A percentile compares a stretch with the other conserved stretches of the same genome.
Conservation (phyloP, 1,284 basidiomycete species). For the Anthracocystis panici-leucophaei region DNA sequence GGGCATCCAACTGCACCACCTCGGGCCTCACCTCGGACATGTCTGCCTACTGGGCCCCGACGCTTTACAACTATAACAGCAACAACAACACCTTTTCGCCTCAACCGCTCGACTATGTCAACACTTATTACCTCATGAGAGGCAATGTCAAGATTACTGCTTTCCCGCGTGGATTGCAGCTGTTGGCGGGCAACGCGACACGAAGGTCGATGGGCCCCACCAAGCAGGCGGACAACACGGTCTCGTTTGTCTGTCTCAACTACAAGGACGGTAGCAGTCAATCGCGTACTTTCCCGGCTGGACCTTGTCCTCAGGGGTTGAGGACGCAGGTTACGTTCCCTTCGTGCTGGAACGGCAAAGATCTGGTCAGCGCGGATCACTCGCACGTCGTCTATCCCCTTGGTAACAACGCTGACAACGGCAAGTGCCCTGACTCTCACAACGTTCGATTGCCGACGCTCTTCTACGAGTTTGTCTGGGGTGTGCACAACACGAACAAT, state of each 20-base stretch:
- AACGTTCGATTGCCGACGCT: slow-evolving; percentile 73
- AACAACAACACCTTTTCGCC: slow-evolving; percentile 45
- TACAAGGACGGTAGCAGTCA: slow-evolving; percentile 61
- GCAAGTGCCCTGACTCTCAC: slow-evolving; percentile 72
- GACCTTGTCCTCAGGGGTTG: slow-evolving; percentile 67
- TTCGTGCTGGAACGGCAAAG: slow-evolving; percentile 74
- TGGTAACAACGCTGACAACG: slow-evolving; percentile 71
- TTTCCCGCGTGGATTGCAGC: slow-evolving; percentile 71
- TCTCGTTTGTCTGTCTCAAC: slow-evolving; percentile 71
- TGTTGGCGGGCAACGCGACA: slow-evolving; percentile 71
- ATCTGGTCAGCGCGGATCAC: slow-evolving; percentile 71
- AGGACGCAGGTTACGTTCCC: slow-evolving; percentile 72
- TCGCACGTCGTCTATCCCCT: slow-evolving; percentile 70
- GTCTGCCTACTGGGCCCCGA: slow-evolving; percentile 72
- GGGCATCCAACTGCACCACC: slow-evolving; percentile 69
- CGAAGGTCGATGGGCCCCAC: slow-evolving; percentile 13
- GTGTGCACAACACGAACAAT: slow-evolving; percentile 15
- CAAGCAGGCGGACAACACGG: slow-evolving; percentile 61
- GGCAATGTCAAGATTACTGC: slow-evolving; percentile 60
- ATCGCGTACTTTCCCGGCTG: slow-evolving; percentile 33
- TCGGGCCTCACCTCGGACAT: slow-evolving; percentile 70
- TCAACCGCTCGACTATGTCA: slow-evolving; percentile 37
- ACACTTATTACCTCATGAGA: slow-evolving; percentile 71
- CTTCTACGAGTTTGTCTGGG: slow-evolving; percentile 72
- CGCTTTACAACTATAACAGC: slow-evolving; percentile 70